Percentiles rank a stretch among this genome's conserved stretches.
phyloP scores from a whole-genome alignment of 2,329 filamentous ascomycete species.

The Cytospora chrysosperma region DNA sequence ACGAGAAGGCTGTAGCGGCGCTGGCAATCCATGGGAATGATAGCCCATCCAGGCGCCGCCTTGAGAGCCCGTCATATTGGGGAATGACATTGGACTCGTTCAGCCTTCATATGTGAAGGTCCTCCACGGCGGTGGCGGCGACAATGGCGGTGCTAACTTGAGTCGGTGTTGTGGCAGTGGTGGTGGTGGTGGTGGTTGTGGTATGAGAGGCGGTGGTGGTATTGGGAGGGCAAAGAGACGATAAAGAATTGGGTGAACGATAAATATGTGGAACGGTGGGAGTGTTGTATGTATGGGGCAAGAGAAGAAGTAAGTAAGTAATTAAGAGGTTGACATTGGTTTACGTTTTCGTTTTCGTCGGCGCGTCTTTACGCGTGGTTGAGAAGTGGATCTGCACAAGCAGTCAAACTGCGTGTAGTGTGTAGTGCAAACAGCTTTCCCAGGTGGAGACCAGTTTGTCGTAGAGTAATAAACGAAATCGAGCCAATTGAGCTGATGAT shows the following conservation, averaged over 20 bases:
- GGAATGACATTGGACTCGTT: constrained; percentile 20
- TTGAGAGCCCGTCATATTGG: constrained; percentile 29
- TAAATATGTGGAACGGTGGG: not conserved
- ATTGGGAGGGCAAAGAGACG: too few species aligned
- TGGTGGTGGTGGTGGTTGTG: not conserved
- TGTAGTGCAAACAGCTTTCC: constrained; percentile 16
- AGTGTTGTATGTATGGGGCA: not conserved
- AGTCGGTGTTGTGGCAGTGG: not conserved
- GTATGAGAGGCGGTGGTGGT: not conserved
- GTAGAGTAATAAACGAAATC: not conserved
- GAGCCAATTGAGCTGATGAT: constrained; percentile 3
- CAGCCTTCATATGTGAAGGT: constrained; percentile 12
- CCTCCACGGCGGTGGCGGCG: not conserved
- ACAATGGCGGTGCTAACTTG: not conserved
- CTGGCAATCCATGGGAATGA: constrained; percentile 31
- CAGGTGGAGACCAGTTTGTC: not conserved
- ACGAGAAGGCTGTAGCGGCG: constrained; percentile 24
- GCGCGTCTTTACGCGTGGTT: constrained; percentile 17
- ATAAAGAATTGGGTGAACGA: not conserved
- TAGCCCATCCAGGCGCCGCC: constrained; percentile 22
- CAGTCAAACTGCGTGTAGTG: not conserved
- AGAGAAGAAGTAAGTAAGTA: not conserved
- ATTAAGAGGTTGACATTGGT: constrained; percentile 19
- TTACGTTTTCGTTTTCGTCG: constrained; percentile 23
- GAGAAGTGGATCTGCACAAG: constrained; percentile 15